Conservation (phyloP, 208 protist genomes). For the Entamoeba moshkovskii region DNA sequence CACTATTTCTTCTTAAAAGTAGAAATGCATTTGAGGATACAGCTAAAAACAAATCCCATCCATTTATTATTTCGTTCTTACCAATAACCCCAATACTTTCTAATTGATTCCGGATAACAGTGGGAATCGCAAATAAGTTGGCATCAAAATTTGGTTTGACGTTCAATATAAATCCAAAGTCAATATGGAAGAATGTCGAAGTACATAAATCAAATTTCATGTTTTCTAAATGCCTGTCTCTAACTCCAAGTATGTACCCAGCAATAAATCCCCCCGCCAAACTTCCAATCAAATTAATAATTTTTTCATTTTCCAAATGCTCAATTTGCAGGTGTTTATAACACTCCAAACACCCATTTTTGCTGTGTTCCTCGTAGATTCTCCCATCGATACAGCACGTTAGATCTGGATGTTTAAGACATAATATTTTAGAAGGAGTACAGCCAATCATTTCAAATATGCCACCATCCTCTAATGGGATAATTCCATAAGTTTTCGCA, state of each 20-base stretch:
- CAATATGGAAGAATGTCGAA: neutral
- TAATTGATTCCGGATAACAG: neutral
- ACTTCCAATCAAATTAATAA: neutral
- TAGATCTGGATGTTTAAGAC: neutral
- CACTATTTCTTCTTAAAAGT: neutral
- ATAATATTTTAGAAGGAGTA: neutral
- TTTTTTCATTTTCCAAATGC: neutral
- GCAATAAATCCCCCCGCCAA: neutral
- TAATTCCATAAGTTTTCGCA: neutral
- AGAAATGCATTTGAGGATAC: neutral
- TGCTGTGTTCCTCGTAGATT: neutral
- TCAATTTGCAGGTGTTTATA: neutral
- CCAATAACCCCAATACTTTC: neutral
- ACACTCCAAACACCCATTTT: neutral
- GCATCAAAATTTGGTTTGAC: neutral
- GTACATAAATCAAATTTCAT: neutral
- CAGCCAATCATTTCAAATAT: neutral
- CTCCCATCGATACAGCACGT: neutral
- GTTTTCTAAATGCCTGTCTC: neutral
- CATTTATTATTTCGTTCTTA: neutral
- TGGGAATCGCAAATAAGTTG: neutral
- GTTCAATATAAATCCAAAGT: neutral
- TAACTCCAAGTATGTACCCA: neutral
- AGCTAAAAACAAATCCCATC: neutral
- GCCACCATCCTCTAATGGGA: neutral